These are phyloP conservation scores for Eucommia ulmoides DNA, from an alignment of 257 asterid species.

Conservation along the genomic window DNA sequence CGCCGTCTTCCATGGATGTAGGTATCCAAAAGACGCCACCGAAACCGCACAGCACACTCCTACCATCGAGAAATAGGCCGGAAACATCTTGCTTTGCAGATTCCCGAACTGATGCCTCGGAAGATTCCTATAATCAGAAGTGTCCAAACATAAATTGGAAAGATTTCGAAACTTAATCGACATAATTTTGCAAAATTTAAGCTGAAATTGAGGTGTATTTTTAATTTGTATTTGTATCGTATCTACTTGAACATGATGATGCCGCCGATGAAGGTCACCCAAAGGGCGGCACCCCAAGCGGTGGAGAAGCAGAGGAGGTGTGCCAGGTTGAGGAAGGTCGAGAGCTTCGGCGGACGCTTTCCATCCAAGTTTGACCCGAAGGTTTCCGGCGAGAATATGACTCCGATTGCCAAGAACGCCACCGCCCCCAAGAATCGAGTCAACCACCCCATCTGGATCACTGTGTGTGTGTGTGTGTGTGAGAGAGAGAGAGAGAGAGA, in stretches of 20 bases:
- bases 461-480: too few species aligned
- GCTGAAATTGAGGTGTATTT: too few species aligned
- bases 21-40: constrained; percentile 66
- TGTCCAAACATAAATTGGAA: not conserved
- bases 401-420: constrained; percentile 73
- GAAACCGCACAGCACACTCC: constrained; percentile 91
- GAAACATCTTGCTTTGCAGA: constrained; percentile 96
- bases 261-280: constrained; percentile 99
- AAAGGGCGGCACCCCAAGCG: constrained; percentile 91
- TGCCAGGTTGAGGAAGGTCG: constrained; percentile 51
- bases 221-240: too few species aligned
- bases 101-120: constrained; percentile 98
- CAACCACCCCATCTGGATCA: constrained; percentile 91
- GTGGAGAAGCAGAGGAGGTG: constrained; percentile 90
- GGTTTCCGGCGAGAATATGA: constrained; percentile 76
- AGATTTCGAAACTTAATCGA: not conserved
- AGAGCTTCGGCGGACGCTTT: constrained; percentile 31
- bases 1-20: constrained; percentile 90
- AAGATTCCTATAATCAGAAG: constrained; percentile 60
- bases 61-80: constrained; percentile 92
- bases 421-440: constrained; percentile 61
- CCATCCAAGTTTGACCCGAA: constrained; percentile 69
- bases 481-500: too few species aligned
- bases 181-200: too few species aligned
- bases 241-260: constrained; percentile 94